These are phyloP conservation scores for Papilionanthe hybrid DNA, from an alignment of 116 monocot species.

Conservation along the genomic window DNA sequence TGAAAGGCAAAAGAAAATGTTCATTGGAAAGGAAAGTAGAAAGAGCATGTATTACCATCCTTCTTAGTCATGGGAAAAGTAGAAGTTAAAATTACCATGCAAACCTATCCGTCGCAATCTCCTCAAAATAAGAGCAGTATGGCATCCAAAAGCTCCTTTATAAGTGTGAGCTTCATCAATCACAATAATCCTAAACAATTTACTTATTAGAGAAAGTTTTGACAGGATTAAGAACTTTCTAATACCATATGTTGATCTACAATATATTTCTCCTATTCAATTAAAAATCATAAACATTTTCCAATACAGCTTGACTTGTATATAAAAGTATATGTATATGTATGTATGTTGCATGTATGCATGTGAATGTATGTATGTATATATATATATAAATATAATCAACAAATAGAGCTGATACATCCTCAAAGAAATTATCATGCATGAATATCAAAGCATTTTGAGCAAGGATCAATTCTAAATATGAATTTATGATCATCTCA, in stretches of 20 bases:
- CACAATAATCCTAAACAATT: slow-evolving; percentile 61
- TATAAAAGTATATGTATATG: not conserved
- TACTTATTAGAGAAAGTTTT: slow-evolving; percentile 5
- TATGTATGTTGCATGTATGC: too few species aligned
- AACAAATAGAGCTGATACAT: not conserved
- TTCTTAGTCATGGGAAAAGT: not conserved
- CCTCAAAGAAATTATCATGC: too few species aligned
- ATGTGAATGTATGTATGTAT: too few species aligned
- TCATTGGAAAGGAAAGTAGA: slow-evolving; percentile 2
- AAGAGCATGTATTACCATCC: not conserved
- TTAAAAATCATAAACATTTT: not conserved
- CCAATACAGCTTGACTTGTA: not conserved
- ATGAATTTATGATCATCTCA: too few species aligned
- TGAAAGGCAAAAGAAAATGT: not conserved
- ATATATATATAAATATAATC: not conserved
- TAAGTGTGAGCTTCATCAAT: slow-evolving; percentile 95
- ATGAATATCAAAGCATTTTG: too few species aligned
- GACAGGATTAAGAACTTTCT: slow-evolving; percentile 4
- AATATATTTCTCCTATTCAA: not conserved
- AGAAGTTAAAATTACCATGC: slow-evolving; percentile 43
- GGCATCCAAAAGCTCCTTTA: slow-evolving; percentile 97
- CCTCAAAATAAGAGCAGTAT: slow-evolving; percentile 76
- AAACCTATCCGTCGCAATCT: slow-evolving; percentile 77
- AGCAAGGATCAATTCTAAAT: too few species aligned
- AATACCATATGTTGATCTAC: not conserved